These are phyloP conservation scores for Cucumis sativus DNA, from an alignment of 306 rosid genomes.

Conservation along the genomic window DNA sequence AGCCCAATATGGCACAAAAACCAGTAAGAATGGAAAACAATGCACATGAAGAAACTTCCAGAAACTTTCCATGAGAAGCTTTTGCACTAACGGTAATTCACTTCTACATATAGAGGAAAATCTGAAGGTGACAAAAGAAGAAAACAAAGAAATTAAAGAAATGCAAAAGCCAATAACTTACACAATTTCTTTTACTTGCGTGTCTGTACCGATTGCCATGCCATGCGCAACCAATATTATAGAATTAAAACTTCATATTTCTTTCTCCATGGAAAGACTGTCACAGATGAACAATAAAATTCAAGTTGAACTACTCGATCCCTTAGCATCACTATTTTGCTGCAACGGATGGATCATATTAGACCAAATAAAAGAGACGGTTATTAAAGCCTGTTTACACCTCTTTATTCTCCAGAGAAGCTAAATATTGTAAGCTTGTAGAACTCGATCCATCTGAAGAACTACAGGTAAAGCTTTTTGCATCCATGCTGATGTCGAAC, in stretches of 20 bases:
- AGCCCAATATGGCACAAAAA: neutral
- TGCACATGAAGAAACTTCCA: neutral
- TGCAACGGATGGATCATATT: slow-evolving; percentile 54
- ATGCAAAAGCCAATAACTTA: neutral
- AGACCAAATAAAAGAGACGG: slow-evolving; percentile 49
- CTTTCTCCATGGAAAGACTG: neutral
- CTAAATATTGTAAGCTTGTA: slow-evolving; percentile 4
- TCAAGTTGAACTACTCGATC: slow-evolving; percentile 29
- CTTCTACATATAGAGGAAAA: neutral
- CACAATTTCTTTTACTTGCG: neutral
- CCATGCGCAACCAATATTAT: neutral
- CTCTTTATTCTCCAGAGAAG: slow-evolving; percentile 50
- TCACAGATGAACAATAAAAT: slow-evolving; percentile 1
- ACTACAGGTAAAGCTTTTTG: slow-evolving; percentile 53
- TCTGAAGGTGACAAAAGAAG: neutral
- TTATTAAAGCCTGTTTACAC: slow-evolving; percentile 51
- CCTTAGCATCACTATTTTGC: slow-evolving; percentile 55
- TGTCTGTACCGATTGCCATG: neutral
- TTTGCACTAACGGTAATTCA: neutral
- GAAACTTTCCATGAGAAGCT: neutral
- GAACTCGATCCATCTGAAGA: slow-evolving; percentile 65
- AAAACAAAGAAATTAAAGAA: neutral
- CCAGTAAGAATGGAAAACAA: neutral
- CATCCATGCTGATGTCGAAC: slow-evolving; percentile 61
- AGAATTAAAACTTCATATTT: neutral